These are phyloP conservation scores for Phoma sp. DNA, from an alignment of 2,329 filamentous ascomycete genomes.

Conservation along the genomic window DNA sequence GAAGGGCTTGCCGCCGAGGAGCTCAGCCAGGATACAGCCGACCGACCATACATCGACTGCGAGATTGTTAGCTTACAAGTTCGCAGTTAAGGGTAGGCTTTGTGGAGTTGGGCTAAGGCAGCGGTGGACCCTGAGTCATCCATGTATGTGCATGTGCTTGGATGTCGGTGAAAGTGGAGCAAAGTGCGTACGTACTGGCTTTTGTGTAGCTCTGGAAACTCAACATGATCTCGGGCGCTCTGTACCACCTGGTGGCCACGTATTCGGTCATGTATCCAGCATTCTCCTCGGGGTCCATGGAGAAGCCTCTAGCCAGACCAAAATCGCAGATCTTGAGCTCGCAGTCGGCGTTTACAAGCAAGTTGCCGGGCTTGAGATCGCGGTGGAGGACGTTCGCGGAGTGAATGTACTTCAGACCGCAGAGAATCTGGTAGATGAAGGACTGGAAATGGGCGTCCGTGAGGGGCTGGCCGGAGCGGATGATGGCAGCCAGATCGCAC, in stretches of 20 bases:
- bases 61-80: slow-evolving; percentile 28
- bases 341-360: slow-evolving; percentile 98
- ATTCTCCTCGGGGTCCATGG: slow-evolving; percentile 95
- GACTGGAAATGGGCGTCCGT: slow-evolving; percentile 99
- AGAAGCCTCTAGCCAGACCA: slow-evolving; percentile 94
- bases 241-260: slow-evolving; percentile 97
- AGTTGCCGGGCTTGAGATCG: slow-evolving; percentile 94
- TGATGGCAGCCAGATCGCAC: slow-evolving; percentile 96
- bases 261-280: slow-evolving; percentile 99
- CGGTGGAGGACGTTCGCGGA: slow-evolving; percentile 97
- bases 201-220: slow-evolving; percentile 99
- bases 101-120: slow-evolving; percentile 5
- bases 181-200: slow-evolving; percentile 77
- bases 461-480: slow-evolving; percentile 93
- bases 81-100: neutral
- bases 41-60: slow-evolving; percentile 99
- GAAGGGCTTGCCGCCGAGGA: slow-evolving; percentile 94
- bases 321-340: slow-evolving; percentile 99
- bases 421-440: slow-evolving; percentile 99
- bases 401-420: slow-evolving; percentile 98
- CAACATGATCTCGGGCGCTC: slow-evolving; percentile 98
- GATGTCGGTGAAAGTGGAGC: neutral
- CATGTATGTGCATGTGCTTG: neutral
- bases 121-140: slow-evolving; percentile 5
- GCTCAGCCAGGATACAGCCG: slow-evolving; percentile 94